phyloP scores from a whole-genome alignment of 306 rosid species.

The Trichosanthes truncata region DNA sequence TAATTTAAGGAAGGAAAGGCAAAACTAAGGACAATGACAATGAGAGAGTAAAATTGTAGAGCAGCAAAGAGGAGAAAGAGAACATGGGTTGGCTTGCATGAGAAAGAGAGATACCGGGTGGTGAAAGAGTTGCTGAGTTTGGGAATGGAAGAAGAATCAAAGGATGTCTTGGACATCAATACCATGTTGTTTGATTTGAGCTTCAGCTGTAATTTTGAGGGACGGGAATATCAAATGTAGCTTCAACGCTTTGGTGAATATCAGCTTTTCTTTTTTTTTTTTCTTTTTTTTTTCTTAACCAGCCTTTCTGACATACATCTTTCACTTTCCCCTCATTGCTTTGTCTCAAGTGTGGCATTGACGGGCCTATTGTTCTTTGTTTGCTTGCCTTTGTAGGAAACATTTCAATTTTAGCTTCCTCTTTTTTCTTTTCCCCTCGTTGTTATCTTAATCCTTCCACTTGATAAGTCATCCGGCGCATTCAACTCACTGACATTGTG shows the following conservation, averaged over 20 bases:
- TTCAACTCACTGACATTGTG: not conserved
- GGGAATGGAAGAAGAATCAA: conserved; percentile 43
- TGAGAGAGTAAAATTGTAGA: no score
- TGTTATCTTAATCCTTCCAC: not conserved
- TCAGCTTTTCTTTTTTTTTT: not conserved
- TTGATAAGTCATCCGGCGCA: not conserved
- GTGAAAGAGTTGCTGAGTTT: conserved; percentile 68
- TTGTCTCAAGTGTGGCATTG: not conserved
- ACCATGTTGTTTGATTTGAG: not conserved
- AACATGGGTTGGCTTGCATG: no score
- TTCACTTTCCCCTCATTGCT: not conserved
- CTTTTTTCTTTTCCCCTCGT: not conserved
- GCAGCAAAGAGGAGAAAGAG: no score
- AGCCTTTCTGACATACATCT: not conserved
- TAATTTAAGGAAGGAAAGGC: not conserved
- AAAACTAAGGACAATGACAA: no score
- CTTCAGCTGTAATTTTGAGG: not conserved
- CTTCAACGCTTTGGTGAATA: not conserved
- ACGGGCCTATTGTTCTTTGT: not conserved
- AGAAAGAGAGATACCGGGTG: conserved; percentile 68
- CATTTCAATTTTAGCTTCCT: not conserved
- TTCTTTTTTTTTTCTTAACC: not conserved
- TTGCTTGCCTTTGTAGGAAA: not conserved
- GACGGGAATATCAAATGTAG: not conserved
- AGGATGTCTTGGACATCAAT: conserved; percentile 51